Percentiles rank a stretch among this genome's conserved stretches.
phyloP scores from a whole-genome alignment of 1,139 yeast genomes.

The Magnusiomyces sp. region DNA sequence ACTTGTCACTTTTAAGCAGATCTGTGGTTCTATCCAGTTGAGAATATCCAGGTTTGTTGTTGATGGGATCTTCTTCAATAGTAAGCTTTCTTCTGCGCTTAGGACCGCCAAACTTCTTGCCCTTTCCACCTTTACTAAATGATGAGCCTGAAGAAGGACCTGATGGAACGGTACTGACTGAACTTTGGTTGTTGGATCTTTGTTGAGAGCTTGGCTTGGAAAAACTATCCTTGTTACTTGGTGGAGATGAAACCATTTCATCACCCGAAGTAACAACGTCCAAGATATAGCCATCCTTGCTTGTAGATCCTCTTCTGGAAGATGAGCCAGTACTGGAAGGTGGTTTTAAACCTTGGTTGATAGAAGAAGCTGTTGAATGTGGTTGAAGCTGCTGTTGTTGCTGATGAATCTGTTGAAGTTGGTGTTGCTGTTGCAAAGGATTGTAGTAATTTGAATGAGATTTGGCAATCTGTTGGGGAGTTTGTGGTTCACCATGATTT shows the following conservation, averaged over 20 bases:
- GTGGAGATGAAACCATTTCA: background rate
- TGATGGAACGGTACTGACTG: background rate
- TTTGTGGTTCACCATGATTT: background rate
- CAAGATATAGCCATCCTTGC: constrained; percentile 1
- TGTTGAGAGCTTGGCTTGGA: too few relatives aligned
- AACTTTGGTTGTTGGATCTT: background rate
- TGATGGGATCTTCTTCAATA: constrained; percentile 41
- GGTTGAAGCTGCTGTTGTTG: background rate
- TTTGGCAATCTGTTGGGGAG: constrained; percentile 1
- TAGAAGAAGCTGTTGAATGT: background rate
- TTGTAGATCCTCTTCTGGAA: background rate
- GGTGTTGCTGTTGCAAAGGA: background rate
- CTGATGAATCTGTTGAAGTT: constrained; percentile 1
- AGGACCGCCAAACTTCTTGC: constrained; percentile 4
- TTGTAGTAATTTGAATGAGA: background rate
- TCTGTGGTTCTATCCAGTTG: constrained; percentile 50
- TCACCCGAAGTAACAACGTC: constrained; percentile 1
- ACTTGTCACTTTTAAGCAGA: constrained; percentile 68
- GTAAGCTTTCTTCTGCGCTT: constrained; percentile 17
- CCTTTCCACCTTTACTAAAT: background rate
- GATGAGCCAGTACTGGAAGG: background rate
- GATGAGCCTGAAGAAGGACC: background rate
- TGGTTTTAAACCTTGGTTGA: background rate
- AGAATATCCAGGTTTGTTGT: constrained; percentile 21
- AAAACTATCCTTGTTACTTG: background rate